These are phyloP conservation scores for Euphrasia confusa DNA, from an alignment of 257 asterid genomes.

Conservation along the genomic window DNA sequence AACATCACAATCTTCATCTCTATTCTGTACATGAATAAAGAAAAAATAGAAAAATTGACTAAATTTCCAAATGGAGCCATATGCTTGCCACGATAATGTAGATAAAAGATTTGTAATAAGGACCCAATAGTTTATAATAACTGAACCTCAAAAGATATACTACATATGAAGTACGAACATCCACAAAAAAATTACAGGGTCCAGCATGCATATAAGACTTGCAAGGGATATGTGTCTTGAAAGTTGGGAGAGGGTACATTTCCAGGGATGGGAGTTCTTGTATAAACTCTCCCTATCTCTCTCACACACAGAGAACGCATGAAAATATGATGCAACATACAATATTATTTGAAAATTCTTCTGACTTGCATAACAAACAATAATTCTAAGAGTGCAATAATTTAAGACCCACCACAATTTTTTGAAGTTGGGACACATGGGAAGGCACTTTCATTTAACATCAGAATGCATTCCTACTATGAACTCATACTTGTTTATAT, in stretches of 20 bases:
- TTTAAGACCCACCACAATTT: neutral
- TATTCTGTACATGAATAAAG: constrained; percentile 37
- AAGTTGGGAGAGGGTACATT: constrained; percentile 2
- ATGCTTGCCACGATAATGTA: neutral
- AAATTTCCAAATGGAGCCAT: constrained; percentile 12
- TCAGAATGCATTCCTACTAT: neutral
- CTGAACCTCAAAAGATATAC: neutral
- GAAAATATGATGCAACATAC: neutral
- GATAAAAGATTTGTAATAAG: neutral
- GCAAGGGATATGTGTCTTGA: neutral
- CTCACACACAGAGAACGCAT: neutral
- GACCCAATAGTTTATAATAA: constrained; percentile 12
- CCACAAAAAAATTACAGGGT: neutral
- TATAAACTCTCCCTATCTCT: neutral
- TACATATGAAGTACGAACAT: neutral
- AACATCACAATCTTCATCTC: constrained; percentile 84
- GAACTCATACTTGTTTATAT: neutral
- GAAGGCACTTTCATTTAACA: neutral
- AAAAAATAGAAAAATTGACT: constrained; percentile 23
- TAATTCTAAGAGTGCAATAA: neutral
- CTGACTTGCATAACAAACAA: neutral
- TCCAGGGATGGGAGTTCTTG: constrained; percentile 1
- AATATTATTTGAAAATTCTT: neutral
- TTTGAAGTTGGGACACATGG: neutral
- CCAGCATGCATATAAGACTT: neutral